Conservation (phyloP, 2,329 filamentous ascomycete species). For the Alternaria angustiovoidea region DNA sequence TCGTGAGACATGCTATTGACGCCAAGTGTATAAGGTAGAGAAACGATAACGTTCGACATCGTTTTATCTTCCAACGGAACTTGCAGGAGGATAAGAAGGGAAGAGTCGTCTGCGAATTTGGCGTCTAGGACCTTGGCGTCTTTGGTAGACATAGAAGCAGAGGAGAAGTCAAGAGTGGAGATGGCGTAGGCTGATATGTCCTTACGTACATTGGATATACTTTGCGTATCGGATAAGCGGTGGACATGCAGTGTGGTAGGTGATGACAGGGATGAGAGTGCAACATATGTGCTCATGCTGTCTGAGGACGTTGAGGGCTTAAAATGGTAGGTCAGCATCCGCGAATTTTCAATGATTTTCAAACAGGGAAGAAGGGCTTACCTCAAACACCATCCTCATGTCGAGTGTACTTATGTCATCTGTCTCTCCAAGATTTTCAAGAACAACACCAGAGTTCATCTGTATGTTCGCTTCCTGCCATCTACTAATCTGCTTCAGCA, state of each 20-base stretch:
- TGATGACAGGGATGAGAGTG: conserved; percentile 20
- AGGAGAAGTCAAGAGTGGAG: conserved; percentile 59
- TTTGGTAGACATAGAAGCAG: conserved; percentile 38
- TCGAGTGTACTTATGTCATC: conserved; percentile 55
- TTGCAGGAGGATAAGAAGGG: conserved; percentile 67
- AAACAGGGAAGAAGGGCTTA: conserved; percentile 31
- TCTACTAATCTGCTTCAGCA: conserved; percentile 52
- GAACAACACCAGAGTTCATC: conserved; percentile 70
- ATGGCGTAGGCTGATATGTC: conserved; percentile 53
- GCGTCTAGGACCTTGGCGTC: conserved; percentile 68
- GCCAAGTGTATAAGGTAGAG: conserved; percentile 37
- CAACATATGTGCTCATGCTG: conserved; percentile 40
- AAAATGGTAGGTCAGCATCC: not conserved
- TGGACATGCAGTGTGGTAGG: conserved; percentile 34
- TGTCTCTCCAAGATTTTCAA: conserved; percentile 50
- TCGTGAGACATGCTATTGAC: conserved; percentile 30
- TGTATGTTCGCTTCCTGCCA: conserved; percentile 64
- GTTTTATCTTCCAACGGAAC: not conserved
- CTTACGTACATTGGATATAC: conserved; percentile 52
- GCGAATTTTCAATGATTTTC: not conserved
- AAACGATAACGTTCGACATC: conserved; percentile 27
- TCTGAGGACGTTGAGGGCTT: conserved; percentile 9
- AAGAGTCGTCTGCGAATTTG: conserved; percentile 71
- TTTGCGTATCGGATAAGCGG: conserved; percentile 46
- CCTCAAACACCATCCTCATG: conserved; percentile 65